Evolutionary conservation across 192 early-diverging fungal species (phyloP), one percentile per base, ranked within the genome.

Genomic region (Oehlia diaphana): DNA sequence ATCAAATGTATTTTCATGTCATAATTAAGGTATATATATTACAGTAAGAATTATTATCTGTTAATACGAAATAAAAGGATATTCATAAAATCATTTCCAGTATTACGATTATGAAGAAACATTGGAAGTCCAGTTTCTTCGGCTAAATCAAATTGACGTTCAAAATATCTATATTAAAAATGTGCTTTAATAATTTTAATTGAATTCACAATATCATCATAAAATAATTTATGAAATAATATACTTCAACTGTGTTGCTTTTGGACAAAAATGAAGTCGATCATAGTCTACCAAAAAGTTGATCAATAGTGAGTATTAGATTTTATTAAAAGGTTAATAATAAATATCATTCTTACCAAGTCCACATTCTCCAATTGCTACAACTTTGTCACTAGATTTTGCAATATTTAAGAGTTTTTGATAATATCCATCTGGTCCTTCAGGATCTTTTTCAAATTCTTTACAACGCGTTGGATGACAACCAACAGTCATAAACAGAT

Each of bases 331-430:
- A 16, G 1, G 14, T 53, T n/a, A 35, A 14, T 50, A 21, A 16
- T 26, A 10, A 35, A 69, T 14, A 13, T 9, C 37, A 21, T 81
- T 19, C 42, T 82, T 85, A 89, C 88, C 88, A 12, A 96, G 87
- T 12, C 98, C 98, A 78, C 94, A 96, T 79, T 99, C 98, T 44
- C 98, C 98, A 80, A 99, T 89, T 2, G 97, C 98, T 3, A 96
- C 94, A 1, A 99, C 88, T 53, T 89, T 88, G 67, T 81, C 82
- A 3, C 37, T 44, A 21, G 84, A 79, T 42, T 83, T 84, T 33
- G 84, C 80, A 16, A 91, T 74, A 8, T 85, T 78, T 49, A 87
- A 83, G 28, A 94, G 80, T 23, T 74, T 82, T 33, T 83, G 76
- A 74, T 89, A 91, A 75, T 95, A 96, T 12, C 81, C 88, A 12